phyloP scores from a whole-genome alignment of 352 stramenopile species.

The Phytophthora niederhauseri region DNA sequence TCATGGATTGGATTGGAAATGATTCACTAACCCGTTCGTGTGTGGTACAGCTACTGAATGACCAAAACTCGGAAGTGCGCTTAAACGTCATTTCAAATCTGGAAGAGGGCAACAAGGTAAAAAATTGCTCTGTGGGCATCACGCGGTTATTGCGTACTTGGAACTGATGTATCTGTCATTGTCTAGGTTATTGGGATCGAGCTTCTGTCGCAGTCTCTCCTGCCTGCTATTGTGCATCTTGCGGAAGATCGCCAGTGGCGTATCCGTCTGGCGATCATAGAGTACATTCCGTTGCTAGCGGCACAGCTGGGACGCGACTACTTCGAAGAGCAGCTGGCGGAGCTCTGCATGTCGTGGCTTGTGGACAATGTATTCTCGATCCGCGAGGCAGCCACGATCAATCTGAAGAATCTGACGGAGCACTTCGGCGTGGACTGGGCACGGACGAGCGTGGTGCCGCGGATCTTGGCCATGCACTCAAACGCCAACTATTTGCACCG shows the following conservation, averaged over 20 bases:
- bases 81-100: constrained; percentile 99
- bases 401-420: constrained; percentile 94
- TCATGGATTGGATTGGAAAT: neutral
- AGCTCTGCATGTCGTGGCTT: constrained; percentile 97
- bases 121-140: constrained; percentile 8
- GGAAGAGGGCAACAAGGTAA: constrained; percentile 93
- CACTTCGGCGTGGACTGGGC: constrained; percentile 98
- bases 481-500: constrained; percentile 96
- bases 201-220: constrained; percentile 95
- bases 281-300: constrained; percentile 97
- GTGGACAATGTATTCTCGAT: constrained; percentile 98
- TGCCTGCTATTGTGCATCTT: constrained; percentile 98
- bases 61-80: constrained; percentile 97
- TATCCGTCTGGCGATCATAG: constrained; percentile 98
- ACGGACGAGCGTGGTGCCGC: constrained; percentile 93
- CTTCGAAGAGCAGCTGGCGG: constrained; percentile 95
- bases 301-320: constrained; percentile 96
- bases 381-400: constrained; percentile 95
- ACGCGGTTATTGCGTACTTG: neutral
- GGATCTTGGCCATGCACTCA: constrained; percentile 93
- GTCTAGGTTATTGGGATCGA: constrained; percentile 97
- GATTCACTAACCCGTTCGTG: constrained; percentile 6
- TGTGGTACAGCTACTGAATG: constrained; percentile 89
- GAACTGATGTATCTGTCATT: constrained; percentile 14
- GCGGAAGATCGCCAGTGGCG: constrained; percentile 99